phyloP scores from a whole-genome alignment of 2,329 filamentous ascomycete species.

The Colletotrichum ledebouriae region DNA sequence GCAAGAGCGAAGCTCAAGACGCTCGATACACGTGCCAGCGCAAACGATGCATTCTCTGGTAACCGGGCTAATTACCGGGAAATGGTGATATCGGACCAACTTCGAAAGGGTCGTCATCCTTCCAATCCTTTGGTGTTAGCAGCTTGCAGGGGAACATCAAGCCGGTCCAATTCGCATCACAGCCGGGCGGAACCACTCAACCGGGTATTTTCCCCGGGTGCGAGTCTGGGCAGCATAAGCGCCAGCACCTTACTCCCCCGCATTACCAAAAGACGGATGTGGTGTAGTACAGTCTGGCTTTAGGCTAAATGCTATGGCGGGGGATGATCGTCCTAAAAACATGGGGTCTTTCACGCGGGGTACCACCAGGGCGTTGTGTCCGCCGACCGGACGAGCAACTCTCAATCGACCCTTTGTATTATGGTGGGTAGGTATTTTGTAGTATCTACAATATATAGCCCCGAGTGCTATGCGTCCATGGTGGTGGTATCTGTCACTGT shows the following conservation, averaged over 20 bases:
- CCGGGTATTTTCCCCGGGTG: not conserved
- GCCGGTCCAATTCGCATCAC: constrained; percentile 3
- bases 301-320: constrained; percentile 41
- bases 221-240: constrained; percentile 3
- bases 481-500: constrained; percentile 5
- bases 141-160: constrained; percentile 3
- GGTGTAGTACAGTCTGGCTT: not conserved
- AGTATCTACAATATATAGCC: not conserved
- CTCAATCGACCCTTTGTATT: not conserved
- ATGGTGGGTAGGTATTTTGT: not conserved
- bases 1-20: not conserved
- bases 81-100: not conserved
- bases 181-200: not conserved
- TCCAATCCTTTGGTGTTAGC: not conserved
- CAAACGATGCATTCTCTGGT: not conserved
- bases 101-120: not conserved
- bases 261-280: constrained; percentile 30
- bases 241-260: not conserved
- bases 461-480: not conserved
- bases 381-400: constrained; percentile 1
- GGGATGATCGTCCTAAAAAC: constrained; percentile 12
- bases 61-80: constrained; percentile 14
- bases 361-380: not conserved
- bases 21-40: not conserved
- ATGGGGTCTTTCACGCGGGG: constrained; percentile 34